phyloP scores from a whole-genome alignment of 164 flowering plant species.

The Pachysandra terminalis region DNA sequence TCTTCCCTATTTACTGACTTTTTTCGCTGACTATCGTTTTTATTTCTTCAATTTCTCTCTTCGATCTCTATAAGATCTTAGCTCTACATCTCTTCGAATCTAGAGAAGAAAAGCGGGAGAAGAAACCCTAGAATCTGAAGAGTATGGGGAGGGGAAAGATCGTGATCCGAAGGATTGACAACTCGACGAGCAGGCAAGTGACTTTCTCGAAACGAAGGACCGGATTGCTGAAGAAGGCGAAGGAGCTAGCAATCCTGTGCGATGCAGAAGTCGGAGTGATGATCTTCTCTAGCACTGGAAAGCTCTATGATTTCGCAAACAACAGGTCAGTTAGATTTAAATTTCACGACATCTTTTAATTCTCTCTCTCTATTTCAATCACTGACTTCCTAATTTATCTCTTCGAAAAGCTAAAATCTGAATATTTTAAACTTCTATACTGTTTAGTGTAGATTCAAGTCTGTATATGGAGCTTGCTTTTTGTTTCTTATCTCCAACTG shows the following conservation, averaged over 20 bases:
- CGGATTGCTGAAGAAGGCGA: constrained; percentile 37
- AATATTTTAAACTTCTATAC: not conserved
- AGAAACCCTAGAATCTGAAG: constrained; percentile 1
- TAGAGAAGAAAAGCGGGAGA: not conserved
- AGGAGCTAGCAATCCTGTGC: constrained; percentile 31
- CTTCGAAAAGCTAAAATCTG: not conserved
- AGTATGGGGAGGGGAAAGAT: constrained; percentile 34
- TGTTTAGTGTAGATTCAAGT: not conserved
- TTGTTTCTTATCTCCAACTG: not conserved
- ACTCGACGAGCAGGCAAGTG: constrained; percentile 31
- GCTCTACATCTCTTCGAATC: not conserved
- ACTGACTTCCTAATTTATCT: no score
- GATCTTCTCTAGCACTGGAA: constrained; percentile 31
- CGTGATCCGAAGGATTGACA: constrained; percentile 30
- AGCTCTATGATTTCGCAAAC: constrained; percentile 33
- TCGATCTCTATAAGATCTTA: not conserved
- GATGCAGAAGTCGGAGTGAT: constrained; percentile 33
- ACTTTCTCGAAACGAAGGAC: constrained; percentile 31
- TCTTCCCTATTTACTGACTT: not conserved
- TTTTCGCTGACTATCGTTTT: not conserved
- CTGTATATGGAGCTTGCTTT: no score
- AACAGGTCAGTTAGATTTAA: constrained; percentile 19
- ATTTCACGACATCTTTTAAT: not conserved
- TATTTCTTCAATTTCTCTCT: not conserved
- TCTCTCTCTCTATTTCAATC: not conserved